phyloP scores from a whole-genome alignment of 75 land plant species.

The Larix kaempferi region DNA sequence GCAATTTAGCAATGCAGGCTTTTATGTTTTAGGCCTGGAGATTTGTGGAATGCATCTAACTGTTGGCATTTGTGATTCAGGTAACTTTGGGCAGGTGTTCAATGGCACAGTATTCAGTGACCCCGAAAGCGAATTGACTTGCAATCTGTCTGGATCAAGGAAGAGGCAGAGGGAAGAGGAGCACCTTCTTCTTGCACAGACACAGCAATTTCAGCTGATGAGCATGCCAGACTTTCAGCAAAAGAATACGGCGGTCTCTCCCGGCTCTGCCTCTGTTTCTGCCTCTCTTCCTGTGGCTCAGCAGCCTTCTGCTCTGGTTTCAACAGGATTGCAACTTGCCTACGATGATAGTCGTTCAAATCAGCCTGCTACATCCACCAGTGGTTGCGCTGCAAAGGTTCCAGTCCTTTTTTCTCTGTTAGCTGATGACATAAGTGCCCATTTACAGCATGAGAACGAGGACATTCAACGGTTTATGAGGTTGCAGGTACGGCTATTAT shows the following conservation, averaged over 20 bases:
- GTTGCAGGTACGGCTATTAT: too few relatives aligned
- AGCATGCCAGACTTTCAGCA: conserved; percentile 12
- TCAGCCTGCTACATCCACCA: conserved; percentile 31
- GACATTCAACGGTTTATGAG: conserved; percentile 36
- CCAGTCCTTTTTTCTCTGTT: neutral
- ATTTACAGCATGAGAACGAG: conserved; percentile 28
- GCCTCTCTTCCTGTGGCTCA: too few relatives aligned
- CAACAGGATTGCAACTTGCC: conserved; percentile 27
- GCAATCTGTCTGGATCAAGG: conserved; percentile 15
- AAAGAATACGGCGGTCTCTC: neutral
- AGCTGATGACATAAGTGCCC: conserved; percentile 29
- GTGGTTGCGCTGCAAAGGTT: conserved; percentile 8
- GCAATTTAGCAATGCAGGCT: too few relatives aligned
- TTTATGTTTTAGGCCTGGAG: too few relatives aligned
- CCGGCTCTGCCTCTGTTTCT: neutral
- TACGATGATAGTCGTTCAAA: conserved; percentile 19
- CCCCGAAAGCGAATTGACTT: conserved; percentile 49
- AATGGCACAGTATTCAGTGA: conserved; percentile 33
- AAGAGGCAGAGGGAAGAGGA: conserved; percentile 37
- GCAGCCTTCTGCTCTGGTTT: conserved; percentile 9
- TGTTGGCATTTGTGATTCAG: neutral
- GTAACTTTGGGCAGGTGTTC: neutral
- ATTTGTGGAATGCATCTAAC: too few relatives aligned
- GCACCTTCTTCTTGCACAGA: conserved; percentile 11
- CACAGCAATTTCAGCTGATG: conserved; percentile 4